phyloP scores from a whole-genome alignment of 257 asterid species.

The Scutellaria barbata region DNA sequence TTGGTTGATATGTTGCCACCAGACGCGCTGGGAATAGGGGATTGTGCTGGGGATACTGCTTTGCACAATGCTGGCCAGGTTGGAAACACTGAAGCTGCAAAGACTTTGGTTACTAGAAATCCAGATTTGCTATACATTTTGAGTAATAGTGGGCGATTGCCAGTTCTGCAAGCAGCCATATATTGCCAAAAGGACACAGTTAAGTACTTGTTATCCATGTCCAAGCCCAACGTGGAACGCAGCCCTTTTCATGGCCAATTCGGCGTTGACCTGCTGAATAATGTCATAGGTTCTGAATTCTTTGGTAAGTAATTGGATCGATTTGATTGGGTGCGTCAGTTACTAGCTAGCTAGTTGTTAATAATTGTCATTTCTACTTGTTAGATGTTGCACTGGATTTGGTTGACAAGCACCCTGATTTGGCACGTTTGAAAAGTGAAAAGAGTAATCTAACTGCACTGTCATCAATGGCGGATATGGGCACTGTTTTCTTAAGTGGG shows the following conservation, averaged over 20 bases:
- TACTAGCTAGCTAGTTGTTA: neutral
- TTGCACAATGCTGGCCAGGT: conserved; percentile 16
- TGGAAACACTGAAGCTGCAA: conserved; percentile 28
- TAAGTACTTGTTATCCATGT: conserved; percentile 2
- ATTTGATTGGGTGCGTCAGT: too few species aligned
- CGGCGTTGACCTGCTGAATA: neutral
- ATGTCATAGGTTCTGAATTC: neutral
- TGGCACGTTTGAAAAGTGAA: neutral
- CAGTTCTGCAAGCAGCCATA: conserved; percentile 1
- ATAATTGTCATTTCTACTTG: neutral
- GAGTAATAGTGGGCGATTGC: neutral
- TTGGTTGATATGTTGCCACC: neutral
- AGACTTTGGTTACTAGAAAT: neutral
- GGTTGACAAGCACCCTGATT: conserved; percentile 26
- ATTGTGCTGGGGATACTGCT: conserved; percentile 9
- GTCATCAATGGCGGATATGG: neutral
- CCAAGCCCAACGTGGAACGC: neutral
- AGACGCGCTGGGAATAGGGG: neutral
- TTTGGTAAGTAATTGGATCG: neutral
- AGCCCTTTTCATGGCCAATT: neutral
- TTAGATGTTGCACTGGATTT: conserved; percentile 36
- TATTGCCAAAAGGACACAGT: neutral
- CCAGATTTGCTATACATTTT: neutral
- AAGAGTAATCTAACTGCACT: neutral
- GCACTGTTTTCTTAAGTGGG: neutral